phyloP scores from a whole-genome alignment of 495 filamentous ascomycete genomes.

The Choiromyces venosus region DNA sequence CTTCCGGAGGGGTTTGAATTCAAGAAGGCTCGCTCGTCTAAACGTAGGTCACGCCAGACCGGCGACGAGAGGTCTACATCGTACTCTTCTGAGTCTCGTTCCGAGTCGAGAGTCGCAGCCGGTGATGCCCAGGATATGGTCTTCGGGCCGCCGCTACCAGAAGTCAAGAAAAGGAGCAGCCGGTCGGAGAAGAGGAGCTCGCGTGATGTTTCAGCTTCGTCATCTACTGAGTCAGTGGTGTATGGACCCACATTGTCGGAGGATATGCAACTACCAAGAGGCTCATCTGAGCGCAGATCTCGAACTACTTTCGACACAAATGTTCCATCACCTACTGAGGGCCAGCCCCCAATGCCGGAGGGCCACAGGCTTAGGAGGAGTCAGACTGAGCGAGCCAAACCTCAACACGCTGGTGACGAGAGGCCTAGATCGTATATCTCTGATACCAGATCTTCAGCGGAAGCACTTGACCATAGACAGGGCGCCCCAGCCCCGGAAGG shows the following conservation, averaged over 20 bases:
- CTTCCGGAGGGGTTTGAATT: slow-evolving; percentile 6
- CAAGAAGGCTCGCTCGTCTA: not conserved
- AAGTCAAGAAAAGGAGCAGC: not conserved
- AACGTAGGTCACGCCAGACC: not conserved
- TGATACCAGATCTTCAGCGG: not conserved
- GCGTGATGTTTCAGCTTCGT: not conserved
- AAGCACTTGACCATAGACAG: not conserved
- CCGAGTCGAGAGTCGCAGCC: not conserved
- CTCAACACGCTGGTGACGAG: not conserved
- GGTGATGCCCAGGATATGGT: not conserved
- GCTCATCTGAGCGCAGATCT: not conserved
- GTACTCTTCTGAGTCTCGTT: not conserved
- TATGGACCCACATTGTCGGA: not conserved
- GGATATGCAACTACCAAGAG: not conserved
- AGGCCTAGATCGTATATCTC: not conserved
- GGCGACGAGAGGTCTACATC: not conserved
- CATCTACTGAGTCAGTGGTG: not conserved
- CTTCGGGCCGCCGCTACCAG: not conserved
- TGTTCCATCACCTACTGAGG: not conserved
- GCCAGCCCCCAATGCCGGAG: not conserved
- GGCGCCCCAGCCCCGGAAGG: not conserved
- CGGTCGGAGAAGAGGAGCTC: not conserved
- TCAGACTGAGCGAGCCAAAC: not conserved
- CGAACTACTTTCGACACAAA: not conserved
- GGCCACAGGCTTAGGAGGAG: slow-evolving; percentile 10